A percentile compares a stretch with the other conserved stretches of the same genome.
These are phyloP conservation scores for Lichtheimia corymbifera DNA, from an alignment of 371 early-diverging fungal species.

Conservation along the genomic window DNA sequence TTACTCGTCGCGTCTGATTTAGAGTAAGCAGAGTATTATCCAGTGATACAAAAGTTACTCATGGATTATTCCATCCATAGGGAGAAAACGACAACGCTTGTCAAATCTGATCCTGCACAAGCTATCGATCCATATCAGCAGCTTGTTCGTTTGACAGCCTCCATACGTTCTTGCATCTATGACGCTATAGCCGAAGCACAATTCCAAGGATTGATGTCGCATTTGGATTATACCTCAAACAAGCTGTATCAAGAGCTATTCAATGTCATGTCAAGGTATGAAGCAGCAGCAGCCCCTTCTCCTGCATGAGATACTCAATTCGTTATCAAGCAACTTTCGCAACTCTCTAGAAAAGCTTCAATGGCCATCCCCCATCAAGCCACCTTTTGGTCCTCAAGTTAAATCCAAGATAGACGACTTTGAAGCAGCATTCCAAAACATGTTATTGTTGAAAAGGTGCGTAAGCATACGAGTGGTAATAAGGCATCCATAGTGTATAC, in stretches of 20 bases:
- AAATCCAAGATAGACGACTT: constrained; percentile 37
- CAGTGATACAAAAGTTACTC: neutral
- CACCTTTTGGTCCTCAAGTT: constrained; percentile 41
- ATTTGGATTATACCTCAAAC: constrained; percentile 25
- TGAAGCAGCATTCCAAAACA: constrained; percentile 41
- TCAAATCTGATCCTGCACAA: constrained; percentile 35
- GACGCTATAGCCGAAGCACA: constrained; percentile 14
- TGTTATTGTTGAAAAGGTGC: constrained; percentile 50
- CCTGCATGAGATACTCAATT: too few species aligned
- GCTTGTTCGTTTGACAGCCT: constrained; percentile 35
- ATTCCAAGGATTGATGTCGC: constrained; percentile 19
- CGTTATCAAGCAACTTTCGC: constrained; percentile 44
- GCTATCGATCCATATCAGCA: constrained; percentile 45
- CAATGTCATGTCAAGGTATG: constrained; percentile 41
- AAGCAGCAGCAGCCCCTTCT: neutral
- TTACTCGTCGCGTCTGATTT: constrained; percentile 33
- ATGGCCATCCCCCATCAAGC: constrained; percentile 55
- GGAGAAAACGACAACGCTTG: constrained; percentile 29
- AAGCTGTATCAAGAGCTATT: constrained; percentile 44
- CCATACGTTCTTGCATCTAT: constrained; percentile 4
- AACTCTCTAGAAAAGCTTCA: constrained; percentile 41
- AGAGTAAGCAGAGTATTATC: constrained; percentile 20
- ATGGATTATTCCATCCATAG: constrained; percentile 12
- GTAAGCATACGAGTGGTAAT: neutral
- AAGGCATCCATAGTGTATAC: neutral